Conservation (phyloP, 2,329 filamentous ascomycete genomes). For the Ascochyta viciae-villosae region DNA sequence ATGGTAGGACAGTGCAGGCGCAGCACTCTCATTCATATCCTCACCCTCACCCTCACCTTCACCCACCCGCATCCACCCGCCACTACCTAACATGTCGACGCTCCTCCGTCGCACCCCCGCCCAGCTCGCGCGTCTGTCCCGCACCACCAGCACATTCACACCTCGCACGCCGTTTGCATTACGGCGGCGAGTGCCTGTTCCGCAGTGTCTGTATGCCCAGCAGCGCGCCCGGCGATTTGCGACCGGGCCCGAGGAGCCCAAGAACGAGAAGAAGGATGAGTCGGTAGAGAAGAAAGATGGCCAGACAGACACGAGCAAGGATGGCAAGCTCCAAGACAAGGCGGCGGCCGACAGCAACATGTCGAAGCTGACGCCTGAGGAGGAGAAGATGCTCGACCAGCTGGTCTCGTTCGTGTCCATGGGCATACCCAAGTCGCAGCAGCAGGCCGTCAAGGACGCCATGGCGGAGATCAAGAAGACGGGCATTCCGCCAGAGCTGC, state of each 20-base stretch:
- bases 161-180: constrained; percentile 54
- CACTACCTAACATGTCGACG: constrained; percentile 63
- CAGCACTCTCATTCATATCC: neutral
- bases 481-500: constrained; percentile 74
- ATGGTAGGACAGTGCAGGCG: constrained; percentile 8
- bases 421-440: constrained; percentile 68
- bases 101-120: constrained; percentile 68
- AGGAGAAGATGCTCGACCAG: constrained; percentile 65
- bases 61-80: constrained; percentile 40
- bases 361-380: constrained; percentile 60
- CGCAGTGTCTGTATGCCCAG: constrained; percentile 53
- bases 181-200: constrained; percentile 48
- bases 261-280: constrained; percentile 41
- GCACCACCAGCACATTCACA: constrained; percentile 62
- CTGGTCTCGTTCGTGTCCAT: constrained; percentile 64
- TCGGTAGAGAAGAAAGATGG: constrained; percentile 35
- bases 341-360: constrained; percentile 48
- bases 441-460: constrained; percentile 64
- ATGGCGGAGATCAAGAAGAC: constrained; percentile 69
- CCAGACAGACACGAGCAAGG: constrained; percentile 45
- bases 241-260: constrained; percentile 45
- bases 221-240: constrained; percentile 54
- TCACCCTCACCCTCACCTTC: constrained; percentile 7
- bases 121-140: constrained; percentile 69
- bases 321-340: constrained; percentile 48